These are phyloP conservation scores for Tricholoma saponaceum DNA, from an alignment of 768 basidiomycete genomes.

Conservation along the genomic window DNA sequence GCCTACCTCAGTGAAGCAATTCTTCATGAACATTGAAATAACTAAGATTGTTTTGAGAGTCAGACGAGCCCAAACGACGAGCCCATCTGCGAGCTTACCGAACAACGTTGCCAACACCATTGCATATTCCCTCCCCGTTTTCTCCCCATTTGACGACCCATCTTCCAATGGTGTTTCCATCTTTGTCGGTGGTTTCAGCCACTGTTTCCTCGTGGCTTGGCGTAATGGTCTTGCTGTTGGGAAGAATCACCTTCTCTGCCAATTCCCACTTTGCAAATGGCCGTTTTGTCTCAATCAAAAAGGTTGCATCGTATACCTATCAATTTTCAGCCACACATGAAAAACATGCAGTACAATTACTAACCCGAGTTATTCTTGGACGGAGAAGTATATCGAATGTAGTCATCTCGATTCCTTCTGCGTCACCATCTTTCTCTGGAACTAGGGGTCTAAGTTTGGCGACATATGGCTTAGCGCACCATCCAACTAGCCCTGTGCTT, in stretches of 20 bases:
- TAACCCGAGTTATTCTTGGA: conserved; percentile 58
- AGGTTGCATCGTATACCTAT: conserved; percentile 67
- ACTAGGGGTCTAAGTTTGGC: conserved; percentile 50
- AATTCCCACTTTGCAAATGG: conserved; percentile 84
- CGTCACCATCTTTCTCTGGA: conserved; percentile 36
- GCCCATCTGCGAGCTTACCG: conserved; percentile 42
- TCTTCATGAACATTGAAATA: conserved; percentile 49
- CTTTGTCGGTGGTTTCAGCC: conserved; percentile 64
- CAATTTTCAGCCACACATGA: neutral
- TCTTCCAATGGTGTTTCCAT: conserved; percentile 60
- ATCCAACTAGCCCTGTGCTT: conserved; percentile 70
- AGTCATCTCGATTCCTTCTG: conserved; percentile 63
- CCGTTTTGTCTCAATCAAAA: conserved; percentile 61
- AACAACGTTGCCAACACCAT: conserved; percentile 56
- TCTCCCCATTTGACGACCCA: conserved; percentile 80
- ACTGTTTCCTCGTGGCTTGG: conserved; percentile 70
- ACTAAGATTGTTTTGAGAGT: conserved; percentile 16
- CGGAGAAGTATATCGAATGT: conserved; percentile 60
- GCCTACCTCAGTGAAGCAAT: conserved; percentile 22
- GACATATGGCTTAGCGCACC: conserved; percentile 75
- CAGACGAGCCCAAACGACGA: neutral
- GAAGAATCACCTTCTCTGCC: conserved; percentile 46
- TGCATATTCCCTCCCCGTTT: conserved; percentile 59
- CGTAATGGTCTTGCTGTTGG: conserved; percentile 29
- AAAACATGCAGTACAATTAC: conserved; percentile 5